Evolutionary conservation across 1,284 basidiomycete species (phyloP), one percentile per base, ranked within the genome.

Genomic region (Apiotrichum porosum): DNA sequence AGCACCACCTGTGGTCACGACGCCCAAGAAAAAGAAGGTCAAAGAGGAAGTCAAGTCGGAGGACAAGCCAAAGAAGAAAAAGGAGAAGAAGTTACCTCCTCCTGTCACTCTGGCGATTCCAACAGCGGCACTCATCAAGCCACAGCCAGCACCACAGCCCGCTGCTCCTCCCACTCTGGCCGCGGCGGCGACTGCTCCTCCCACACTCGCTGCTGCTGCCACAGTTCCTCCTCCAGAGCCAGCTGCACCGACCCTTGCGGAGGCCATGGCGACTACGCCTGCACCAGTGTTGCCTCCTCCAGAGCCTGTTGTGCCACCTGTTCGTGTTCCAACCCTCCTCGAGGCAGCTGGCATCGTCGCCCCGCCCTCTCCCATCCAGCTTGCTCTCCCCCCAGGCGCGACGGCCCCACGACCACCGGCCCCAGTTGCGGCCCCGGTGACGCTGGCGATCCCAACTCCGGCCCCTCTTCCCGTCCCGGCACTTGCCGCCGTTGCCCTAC

Each of bases 61-160:
- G 43, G 38, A 26, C 17, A 47, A 47, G 35, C 48, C 47, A 47
- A 46, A 45, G 37, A 49, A 47, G 30, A 63, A 51, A 35, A 53
- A 26, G 52, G 42, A 21, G 39, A 46, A 18, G 44, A n/a, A n/a
- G n/a, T n/a, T n/a, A n/a, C n/a, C n/a, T n/a, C n/a, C n/a, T n/a
- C n/a, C n/a, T n/a, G n/a, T n/a, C 10, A 32, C 30, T 3, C 32
- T 42, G 21, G 41, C 38, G 15, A 33, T 22, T 2, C 41, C 41
- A 17, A 34, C 32, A 15, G 6, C 17, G n/a, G 15, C 32, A 17
- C 38, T 9, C n/a, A n/a, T n/a, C 15, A 21, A 31, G 38, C 26
- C 26, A 31, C 26, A 19, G 37, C 31, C 4, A 23, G 34, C 4
- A n/a, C 28, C 23, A 14, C 30, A n/a, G n/a, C n/a, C n/a, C n/a